Percentiles rank a stretch among this genome's conserved stretches.
Evolutionary conservation across 371 early-diverging fungal species (phyloP).

Genomic region (Capillidium rhysosporum): DNA sequence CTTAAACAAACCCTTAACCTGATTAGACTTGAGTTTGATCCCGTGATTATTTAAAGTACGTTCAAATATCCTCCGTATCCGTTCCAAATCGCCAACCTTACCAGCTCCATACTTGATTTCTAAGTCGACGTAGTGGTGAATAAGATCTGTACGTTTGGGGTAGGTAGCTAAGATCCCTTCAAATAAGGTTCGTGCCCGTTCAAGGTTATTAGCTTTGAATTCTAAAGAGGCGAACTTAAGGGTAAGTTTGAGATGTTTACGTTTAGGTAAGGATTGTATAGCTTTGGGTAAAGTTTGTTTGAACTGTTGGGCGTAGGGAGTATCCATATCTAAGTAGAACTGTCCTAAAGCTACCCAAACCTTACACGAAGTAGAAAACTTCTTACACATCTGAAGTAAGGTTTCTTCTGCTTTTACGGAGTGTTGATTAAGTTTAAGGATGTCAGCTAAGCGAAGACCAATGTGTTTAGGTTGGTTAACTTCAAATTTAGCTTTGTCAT

Average conservation of each 20-base stretch:
- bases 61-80: constrained; percentile 62
- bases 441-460: constrained; percentile 63
- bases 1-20: constrained; percentile 96
- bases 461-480: constrained; percentile 73
- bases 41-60: constrained; percentile 58
- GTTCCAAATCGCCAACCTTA: constrained; percentile 8
- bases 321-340: constrained; percentile 47
- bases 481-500: constrained; percentile 53
- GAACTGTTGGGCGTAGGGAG: constrained; percentile 37
- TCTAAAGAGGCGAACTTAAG: constrained; percentile 86
- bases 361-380: constrained; percentile 70
- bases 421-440: constrained; percentile 72
- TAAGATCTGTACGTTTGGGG: constrained; percentile 86
- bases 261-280: constrained; percentile 66
- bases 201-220: constrained; percentile 81
- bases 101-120: constrained; percentile 58
- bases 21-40: constrained; percentile 56
- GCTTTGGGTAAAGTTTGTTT: constrained; percentile 46
- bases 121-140: constrained; percentile 90
- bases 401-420: constrained; percentile 45
- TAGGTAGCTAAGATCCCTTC: constrained; percentile 81
- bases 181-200: constrained; percentile 87
- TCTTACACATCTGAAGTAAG: constrained; percentile 53
- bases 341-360: constrained; percentile 73
- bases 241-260: constrained; percentile 44